Conservation (phyloP, 129 eudicot species). For the Heracleum sosnowskyi region DNA sequence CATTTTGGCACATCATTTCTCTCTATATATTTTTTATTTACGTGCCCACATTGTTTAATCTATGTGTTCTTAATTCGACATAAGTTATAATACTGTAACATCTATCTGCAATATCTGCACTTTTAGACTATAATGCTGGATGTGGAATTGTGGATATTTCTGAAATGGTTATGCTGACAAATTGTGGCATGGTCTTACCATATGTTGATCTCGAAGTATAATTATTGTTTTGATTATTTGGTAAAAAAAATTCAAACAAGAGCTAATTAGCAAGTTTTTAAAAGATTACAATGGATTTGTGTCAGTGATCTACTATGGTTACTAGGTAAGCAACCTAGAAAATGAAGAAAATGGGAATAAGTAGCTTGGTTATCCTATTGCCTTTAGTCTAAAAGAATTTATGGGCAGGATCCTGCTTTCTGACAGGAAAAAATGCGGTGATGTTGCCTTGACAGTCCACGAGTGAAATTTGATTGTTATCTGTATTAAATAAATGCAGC, state of each 20-base stretch:
- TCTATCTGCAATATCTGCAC: background rate
- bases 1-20: background rate
- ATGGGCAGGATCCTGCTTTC: background rate
- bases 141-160: background rate
- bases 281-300: background rate
- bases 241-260: background rate
- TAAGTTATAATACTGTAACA: background rate
- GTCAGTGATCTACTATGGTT: background rate
- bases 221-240: background rate
- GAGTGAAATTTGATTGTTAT: background rate
- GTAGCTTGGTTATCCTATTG: background rate
- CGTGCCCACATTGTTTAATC: background rate
- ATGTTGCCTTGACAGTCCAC: background rate
- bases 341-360: background rate
- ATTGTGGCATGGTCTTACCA: background rate
- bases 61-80: background rate
- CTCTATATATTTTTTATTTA: background rate
- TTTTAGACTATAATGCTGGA: background rate
- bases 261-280: background rate
- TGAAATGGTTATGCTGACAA: background rate
- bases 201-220: background rate
- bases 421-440: background rate
- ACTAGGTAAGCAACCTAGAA: background rate
- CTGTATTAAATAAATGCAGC: constrained; percentile 30
- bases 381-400: background rate